phyloP scores from a whole-genome alignment of 2,329 filamentous ascomycete species.

The Colletotrichum sp. region DNA sequence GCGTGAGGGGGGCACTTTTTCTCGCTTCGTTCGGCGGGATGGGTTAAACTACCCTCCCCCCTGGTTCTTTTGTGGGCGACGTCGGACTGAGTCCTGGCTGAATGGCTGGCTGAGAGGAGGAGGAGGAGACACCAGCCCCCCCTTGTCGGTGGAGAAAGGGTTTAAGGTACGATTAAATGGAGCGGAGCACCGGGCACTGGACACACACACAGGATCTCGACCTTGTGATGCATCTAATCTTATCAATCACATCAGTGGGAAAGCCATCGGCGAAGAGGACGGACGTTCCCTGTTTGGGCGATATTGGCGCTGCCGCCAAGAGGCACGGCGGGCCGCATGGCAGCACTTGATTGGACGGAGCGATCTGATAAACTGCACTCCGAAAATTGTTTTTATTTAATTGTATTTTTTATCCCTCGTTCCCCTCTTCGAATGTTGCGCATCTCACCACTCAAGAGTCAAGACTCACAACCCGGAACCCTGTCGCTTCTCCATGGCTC shows the following conservation, averaged over 20 bases:
- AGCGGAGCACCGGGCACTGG: neutral
- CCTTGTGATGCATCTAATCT: constrained; percentile 18
- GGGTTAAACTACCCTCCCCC: neutral
- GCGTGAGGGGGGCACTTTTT: neutral
- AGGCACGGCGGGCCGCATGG: neutral
- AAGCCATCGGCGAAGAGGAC: neutral
- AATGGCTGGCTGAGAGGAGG: neutral
- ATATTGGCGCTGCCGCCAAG: constrained; percentile 11
- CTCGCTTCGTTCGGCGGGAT: neutral
- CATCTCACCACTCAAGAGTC: neutral
- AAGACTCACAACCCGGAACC: neutral
- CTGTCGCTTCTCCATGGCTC: neutral
- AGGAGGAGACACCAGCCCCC: neutral
- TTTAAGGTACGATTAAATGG: neutral
- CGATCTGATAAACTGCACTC: constrained; percentile 7
- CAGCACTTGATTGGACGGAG: neutral
- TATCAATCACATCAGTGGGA: constrained; percentile 19
- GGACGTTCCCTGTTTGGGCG: neutral
- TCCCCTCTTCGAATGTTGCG: neutral
- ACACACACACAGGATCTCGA: neutral
- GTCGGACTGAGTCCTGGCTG: neutral
- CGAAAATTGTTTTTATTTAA: neutral
- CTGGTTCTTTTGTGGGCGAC: neutral
- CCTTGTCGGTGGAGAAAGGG: neutral
- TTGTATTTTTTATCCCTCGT: neutral